Percentiles rank a stretch among this genome's conserved stretches.
Conservation (phyloP, 2,329 filamentous ascomycete species). For the Helotiales sp. region DNA sequence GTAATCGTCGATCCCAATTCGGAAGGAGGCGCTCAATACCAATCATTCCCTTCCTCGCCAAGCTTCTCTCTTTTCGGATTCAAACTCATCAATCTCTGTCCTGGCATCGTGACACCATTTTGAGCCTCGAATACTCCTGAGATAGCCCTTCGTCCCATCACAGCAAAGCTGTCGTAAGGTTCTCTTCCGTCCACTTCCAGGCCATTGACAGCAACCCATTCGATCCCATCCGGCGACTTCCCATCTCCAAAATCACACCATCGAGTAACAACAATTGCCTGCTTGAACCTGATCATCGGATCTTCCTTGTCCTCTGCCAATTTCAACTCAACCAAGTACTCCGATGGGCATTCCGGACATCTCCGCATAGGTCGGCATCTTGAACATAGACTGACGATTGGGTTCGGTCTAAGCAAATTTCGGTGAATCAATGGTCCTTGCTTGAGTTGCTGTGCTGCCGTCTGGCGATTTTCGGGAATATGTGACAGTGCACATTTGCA, state of each 20-base stretch:
- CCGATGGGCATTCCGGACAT: conserved; percentile 65
- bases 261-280: conserved; percentile 63
- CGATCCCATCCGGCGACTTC: conserved; percentile 52
- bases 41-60: conserved; percentile 60
- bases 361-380: conserved; percentile 62
- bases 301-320: conserved; percentile 59
- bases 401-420: conserved; percentile 42
- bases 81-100: conserved; percentile 61
- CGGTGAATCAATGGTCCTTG: conserved; percentile 34
- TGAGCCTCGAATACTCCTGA: conserved; percentile 64
- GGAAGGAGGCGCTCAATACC: conserved; percentile 53
- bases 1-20: background rate
- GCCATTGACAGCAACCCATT: conserved; percentile 62
- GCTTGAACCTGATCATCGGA: conserved; percentile 56
- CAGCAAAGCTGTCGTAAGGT: conserved; percentile 58
- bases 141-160: conserved; percentile 59
- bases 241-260: conserved; percentile 67
- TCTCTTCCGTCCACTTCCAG: conserved; percentile 27
- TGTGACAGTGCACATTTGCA: conserved; percentile 66
- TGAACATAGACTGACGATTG: conserved; percentile 57
- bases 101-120: conserved; percentile 58
- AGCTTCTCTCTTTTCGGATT: conserved; percentile 60
- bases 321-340: conserved; percentile 65
- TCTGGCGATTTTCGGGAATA: conserved; percentile 53
- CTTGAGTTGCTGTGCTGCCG: conserved; percentile 42